Base-by-base conservation (phyloP, 2,329 filamentous ascomycete genomes). In the Phaeomoniella chlamydospora region DNA sequence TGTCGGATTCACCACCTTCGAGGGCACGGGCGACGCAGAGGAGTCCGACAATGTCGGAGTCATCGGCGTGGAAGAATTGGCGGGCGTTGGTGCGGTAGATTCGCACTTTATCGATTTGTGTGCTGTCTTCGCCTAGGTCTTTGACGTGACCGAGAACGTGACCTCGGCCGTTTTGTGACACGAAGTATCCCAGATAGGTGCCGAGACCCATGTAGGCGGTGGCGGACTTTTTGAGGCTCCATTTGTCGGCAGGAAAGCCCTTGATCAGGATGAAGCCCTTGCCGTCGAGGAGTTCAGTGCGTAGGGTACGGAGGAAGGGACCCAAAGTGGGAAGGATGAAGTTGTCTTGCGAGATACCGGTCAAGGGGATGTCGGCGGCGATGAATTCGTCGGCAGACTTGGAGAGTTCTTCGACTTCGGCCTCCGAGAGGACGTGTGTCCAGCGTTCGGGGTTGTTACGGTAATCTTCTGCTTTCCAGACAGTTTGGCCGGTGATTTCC, bases 211-310 rank as follows among this genome's bases (percentile, higher is more conserved):
- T 87, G 61, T 92, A 93, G n/a, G 80, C 84, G 9, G 85, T 76
- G 5, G 84, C 84, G 9, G 75, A 82, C 61, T 93, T 93, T 53
- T 75, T 70, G 36, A 74, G 72, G 0, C 78, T 75, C 86, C 86
- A 94, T 57, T 70, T 54, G 31, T 70, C 50, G 1, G 86, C 81
- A 1, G 84, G 85, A 54, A 93, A 78, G 35, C 80, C 76, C 55
- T 90, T 92, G 66, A 92, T 90, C 11, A 93, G 70, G 43, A 90
- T 80, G 61, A 93, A 93, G 12, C 86, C 86, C 50, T 90, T 90
- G 44, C 83, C 85, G 52, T 92, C 73, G 38, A 92, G 58, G n/a
- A 82, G 62, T 42, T 82, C 78, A 13, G 69, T 62, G 34, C 74
- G 68, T 41, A 83, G 65, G 2, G 65, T 56, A 4, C 54, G 56